phyloP scores from a whole-genome alignment of 768 basidiomycete species.

The Suillus placidus region DNA sequence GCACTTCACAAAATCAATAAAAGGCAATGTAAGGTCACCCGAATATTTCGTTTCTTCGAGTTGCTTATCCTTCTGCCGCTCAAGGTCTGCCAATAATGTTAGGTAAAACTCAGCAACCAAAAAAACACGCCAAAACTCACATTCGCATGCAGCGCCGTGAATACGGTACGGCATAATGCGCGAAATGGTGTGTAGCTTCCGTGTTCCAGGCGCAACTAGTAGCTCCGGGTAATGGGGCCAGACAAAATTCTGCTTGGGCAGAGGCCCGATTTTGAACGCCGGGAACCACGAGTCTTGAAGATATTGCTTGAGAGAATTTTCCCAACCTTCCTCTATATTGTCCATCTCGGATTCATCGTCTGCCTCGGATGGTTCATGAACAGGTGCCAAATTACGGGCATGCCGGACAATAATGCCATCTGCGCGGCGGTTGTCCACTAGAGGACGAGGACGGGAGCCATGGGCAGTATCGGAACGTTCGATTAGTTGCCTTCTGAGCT shows the following conservation, averaged over 20 bases:
- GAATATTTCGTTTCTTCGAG: neutral
- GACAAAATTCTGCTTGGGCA: neutral
- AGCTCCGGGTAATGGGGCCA: slow-evolving; percentile 15
- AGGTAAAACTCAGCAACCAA: neutral
- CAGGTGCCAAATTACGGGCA: neutral
- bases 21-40: slow-evolving; percentile 7
- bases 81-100: neutral
- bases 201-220: slow-evolving; percentile 9
- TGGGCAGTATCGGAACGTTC: neutral
- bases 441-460: neutral
- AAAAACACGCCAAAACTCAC: slow-evolving; percentile 1
- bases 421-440: neutral
- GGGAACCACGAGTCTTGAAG: slow-evolving; percentile 18
- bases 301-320: slow-evolving; percentile 10
- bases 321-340: too few relatives aligned
- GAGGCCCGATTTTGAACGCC: slow-evolving; percentile 9
- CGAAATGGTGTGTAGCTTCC: slow-evolving; percentile 9
- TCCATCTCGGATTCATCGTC: neutral
- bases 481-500: neutral
- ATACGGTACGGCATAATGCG: slow-evolving; percentile 11
- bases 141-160: neutral
- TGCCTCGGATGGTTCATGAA: neutral
- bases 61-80: neutral
- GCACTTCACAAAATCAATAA: neutral
- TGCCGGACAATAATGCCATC: neutral